Percentiles rank a stretch among this genome's conserved stretches.
Evolutionary conservation across 805 yeast genomes (phyloP).

Genomic region (Nakazawaea laoshanensis): DNA sequence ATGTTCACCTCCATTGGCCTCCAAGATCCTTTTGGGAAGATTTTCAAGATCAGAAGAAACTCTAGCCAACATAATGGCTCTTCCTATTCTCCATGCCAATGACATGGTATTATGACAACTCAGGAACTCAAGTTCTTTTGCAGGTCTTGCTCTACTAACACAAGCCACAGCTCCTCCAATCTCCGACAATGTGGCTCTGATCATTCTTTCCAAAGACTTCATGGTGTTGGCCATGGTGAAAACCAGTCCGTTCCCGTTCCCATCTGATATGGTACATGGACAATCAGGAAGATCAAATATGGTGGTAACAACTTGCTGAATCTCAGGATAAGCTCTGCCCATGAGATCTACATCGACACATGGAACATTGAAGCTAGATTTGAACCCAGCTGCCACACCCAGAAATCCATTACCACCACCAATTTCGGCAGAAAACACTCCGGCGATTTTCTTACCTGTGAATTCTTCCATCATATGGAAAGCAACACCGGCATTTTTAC

Average conservation of each 20-base stretch:
- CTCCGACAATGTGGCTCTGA: conserved; percentile 34
- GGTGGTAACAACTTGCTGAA: conserved; percentile 30
- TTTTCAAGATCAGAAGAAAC: conserved; percentile 26
- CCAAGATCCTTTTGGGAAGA: conserved; percentile 26
- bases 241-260: conserved; percentile 31
- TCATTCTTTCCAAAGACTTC: conserved; percentile 24
- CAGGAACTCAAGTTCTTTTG: conserved; percentile 12
- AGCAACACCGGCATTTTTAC: conserved; percentile 27
- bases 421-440: conserved; percentile 28
- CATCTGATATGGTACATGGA: conserved; percentile 22
- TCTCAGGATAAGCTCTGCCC: conserved; percentile 42
- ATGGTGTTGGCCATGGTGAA: conserved; percentile 25
- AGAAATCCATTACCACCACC: conserved; percentile 35
- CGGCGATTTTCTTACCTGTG: conserved; percentile 18
- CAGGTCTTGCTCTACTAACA: conserved; percentile 4
- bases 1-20: conserved; percentile 24
- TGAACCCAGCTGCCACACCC: conserved; percentile 12
- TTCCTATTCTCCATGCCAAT: conserved; percentile 39
- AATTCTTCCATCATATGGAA: conserved; percentile 20
- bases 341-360: conserved; percentile 34
- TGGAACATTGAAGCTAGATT: conserved; percentile 12
- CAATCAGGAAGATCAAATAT: conserved; percentile 18
- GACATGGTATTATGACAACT: conserved; percentile 25
- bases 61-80: conserved; percentile 30
- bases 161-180: conserved; percentile 23